phyloP scores from a whole-genome alignment of 805 yeast genomes.

The Myxozyma lipomycoides region DNA sequence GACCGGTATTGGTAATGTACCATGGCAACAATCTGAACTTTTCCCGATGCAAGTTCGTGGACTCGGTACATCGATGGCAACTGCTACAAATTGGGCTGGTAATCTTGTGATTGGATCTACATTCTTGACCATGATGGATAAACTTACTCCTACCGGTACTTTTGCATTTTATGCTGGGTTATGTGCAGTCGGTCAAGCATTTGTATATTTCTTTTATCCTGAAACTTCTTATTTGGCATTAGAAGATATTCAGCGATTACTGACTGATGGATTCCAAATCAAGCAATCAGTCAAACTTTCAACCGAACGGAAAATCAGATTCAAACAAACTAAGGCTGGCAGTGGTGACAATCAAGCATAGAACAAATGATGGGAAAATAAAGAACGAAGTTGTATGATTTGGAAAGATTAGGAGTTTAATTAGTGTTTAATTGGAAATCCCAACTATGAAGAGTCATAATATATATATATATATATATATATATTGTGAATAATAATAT shows the following conservation, averaged over 20 bases:
- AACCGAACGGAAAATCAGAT: constrained; percentile 39
- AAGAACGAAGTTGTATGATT: neutral
- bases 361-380: neutral
- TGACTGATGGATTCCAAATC: constrained; percentile 83
- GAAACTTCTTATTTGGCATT: constrained; percentile 85
- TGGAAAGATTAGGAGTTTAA: too few relatives aligned
- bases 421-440: too few relatives aligned
- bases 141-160: constrained; percentile 92
- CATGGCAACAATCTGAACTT: constrained; percentile 96
- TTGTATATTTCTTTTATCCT: constrained; percentile 82
- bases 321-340: neutral
- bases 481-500: too few relatives aligned
- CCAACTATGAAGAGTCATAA: too few relatives aligned
- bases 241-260: constrained; percentile 82
- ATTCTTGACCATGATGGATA: constrained; percentile 88
- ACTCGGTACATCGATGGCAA: constrained; percentile 83
- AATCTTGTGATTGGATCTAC: constrained; percentile 86
- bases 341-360: neutral
- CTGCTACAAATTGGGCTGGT: constrained; percentile 95
- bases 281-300: constrained; percentile 58
- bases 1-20: constrained; percentile 92
- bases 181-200: constrained; percentile 63
- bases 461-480: too few relatives aligned
- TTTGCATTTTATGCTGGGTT: constrained; percentile 86
- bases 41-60: constrained; percentile 94